Base-by-base conservation (phyloP, 1,284 basidiomycete genomes). In the Ceratobasidium sp. region DNA sequence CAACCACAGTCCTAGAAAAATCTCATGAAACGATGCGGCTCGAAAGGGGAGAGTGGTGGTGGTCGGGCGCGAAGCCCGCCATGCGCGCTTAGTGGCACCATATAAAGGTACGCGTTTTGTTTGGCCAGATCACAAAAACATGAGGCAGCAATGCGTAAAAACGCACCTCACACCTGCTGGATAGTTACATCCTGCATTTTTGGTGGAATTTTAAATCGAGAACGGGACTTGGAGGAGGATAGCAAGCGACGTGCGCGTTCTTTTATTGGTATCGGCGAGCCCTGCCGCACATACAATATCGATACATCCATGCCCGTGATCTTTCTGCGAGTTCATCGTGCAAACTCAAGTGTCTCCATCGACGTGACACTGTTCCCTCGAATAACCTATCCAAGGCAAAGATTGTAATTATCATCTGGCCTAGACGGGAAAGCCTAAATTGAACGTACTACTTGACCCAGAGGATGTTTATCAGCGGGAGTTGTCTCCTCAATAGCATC, bases 351-450 rank as follows among this genome's bases (percentile, higher is more conserved):
- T 18, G 88, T 92, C 81, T 94, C 93, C 90, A 95, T 93, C 72
- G 93, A 94, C 57, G 93, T 93, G 62, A 97, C 93, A 75, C 93
- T 96, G 84, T 96, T 97, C 72, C 95, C 95, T 72, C 95, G 92
- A 78, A 97, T 93, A 76, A 97, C 94, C 95, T 97, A 80, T 14
- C 61, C 72, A 75, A 50, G 55, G 41, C 30, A 41, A 41, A 45
- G 12, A n/a, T 48, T 65, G 36, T 26, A 12, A 62, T 34, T 28
- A 58, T 21, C 36, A 32, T 10, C 12, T 57, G 28, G 61, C 16
- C 32, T 21, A 48, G 53, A 67, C 39, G 32, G 28, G 30, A 30
- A 73, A 41, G 21, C 21, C 57, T 10, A 21, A 59, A 23, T 41
- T 34, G 12, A 16, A 86, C 94, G 79, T 81, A 97, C 96, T 69